Conservation (phyloP, 257 asterid species). For the Perilla frutescens region DNA sequence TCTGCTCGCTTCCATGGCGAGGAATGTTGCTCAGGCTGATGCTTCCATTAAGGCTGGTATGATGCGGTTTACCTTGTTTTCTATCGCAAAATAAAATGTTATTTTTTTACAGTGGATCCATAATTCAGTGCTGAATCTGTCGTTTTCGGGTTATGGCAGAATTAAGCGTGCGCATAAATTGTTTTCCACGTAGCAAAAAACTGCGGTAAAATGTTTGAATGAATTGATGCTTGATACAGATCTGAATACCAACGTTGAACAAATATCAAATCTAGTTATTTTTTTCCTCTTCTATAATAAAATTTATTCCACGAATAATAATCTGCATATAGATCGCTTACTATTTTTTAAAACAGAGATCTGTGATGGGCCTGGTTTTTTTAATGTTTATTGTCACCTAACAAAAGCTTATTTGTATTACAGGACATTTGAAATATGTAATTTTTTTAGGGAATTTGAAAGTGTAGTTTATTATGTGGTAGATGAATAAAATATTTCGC, state of each 20-base stretch:
- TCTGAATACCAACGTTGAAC: slow-evolving; percentile 32
- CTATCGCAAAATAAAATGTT: not conserved
- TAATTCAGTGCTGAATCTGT: slow-evolving; percentile 22
- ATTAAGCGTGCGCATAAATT: not conserved
- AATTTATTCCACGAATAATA: not conserved
- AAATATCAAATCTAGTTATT: not conserved
- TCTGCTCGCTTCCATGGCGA: slow-evolving; percentile 78
- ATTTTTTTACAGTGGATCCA: slow-evolving; percentile 21
- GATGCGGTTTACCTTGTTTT: not conserved
- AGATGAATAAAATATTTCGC: slow-evolving; percentile 3
- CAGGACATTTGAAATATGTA: not conserved
- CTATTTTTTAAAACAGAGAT: not conserved
- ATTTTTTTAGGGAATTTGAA: too few species aligned
- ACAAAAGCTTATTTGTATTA: not conserved
- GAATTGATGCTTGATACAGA: slow-evolving; percentile 18
- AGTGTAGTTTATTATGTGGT: not conserved
- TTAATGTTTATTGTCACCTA: slow-evolving; percentile 13
- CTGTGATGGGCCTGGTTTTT: slow-evolving; percentile 4
- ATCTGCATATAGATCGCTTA: not conserved
- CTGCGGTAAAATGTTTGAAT: not conserved
- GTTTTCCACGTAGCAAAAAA: slow-evolving; percentile 1
- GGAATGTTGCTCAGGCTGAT: slow-evolving; percentile 92
- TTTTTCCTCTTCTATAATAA: not conserved
- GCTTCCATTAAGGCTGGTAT: slow-evolving; percentile 96
- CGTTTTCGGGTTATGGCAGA: not conserved